Evolutionary conservation across 345 rosid species (phyloP).

Genomic region (Erodium maritimum): DNA sequence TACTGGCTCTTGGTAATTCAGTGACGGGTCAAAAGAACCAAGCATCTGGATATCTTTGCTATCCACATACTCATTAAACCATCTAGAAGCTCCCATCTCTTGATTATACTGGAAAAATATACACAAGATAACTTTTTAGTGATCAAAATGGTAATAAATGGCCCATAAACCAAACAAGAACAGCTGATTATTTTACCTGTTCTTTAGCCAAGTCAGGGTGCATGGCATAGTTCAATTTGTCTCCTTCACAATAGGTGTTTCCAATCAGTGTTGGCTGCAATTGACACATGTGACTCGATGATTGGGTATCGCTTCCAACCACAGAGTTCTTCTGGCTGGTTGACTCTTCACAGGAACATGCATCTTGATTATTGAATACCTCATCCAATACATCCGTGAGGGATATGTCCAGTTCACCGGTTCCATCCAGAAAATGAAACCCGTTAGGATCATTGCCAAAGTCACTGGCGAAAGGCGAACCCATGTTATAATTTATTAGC

Average conservation of each 20-base stretch:
- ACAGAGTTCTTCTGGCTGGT: conserved; percentile 19
- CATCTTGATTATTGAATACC: conserved; percentile 33
- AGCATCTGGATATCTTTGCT: conserved; percentile 24
- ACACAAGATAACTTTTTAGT: background rate
- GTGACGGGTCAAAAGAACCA: conserved; percentile 20
- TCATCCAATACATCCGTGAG: conserved; percentile 41
- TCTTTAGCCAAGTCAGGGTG: background rate
- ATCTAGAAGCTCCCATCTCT: conserved; percentile 12
- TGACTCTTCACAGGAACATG: conserved; percentile 30
- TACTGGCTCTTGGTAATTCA: conserved; percentile 15
- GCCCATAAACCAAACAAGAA: background rate
- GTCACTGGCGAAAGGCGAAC: conserved; percentile 53
- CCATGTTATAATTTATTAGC: conserved; percentile 19
- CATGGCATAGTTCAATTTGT: conserved; percentile 6
- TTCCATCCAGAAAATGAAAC: conserved; percentile 42
- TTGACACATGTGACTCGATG: conserved; percentile 9
- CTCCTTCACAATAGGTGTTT: conserved; percentile 17
- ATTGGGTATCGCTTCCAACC: conserved; percentile 20
- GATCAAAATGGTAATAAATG: background rate
- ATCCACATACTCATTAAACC: conserved; percentile 20
- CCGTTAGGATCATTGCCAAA: conserved; percentile 50
- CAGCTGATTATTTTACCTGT: background rate
- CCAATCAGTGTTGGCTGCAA: conserved; percentile 9
- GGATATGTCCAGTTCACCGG: conserved; percentile 39
- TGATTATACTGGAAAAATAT: conserved; percentile 15